Conservation (phyloP, 2,329 filamentous ascomycete species). For the Stagonosporopsis rhizophila region DNA sequence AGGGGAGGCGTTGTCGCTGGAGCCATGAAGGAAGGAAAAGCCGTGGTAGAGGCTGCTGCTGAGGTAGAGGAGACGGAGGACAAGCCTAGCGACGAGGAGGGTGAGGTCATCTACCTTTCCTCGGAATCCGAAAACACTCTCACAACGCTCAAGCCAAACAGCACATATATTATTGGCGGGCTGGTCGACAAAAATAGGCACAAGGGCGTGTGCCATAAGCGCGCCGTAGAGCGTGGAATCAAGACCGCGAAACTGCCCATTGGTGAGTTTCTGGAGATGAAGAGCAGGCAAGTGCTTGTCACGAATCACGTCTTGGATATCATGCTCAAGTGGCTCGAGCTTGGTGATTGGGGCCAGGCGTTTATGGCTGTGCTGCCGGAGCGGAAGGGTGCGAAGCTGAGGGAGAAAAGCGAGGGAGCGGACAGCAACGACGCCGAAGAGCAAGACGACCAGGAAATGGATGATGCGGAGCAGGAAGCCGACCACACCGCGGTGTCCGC, state of each 20-base stretch:
- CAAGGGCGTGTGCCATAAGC: constrained; percentile 90
- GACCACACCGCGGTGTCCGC: neutral
- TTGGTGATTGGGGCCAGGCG: constrained; percentile 87
- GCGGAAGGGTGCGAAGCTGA: constrained; percentile 81
- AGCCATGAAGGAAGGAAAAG: constrained; percentile 53
- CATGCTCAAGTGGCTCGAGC: constrained; percentile 91
- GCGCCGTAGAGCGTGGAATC: constrained; percentile 76
- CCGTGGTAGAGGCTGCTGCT: constrained; percentile 35
- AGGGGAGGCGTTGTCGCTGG: constrained; percentile 68
- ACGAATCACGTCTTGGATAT: constrained; percentile 98
- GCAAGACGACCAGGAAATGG: constrained; percentile 20
- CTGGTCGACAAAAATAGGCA: constrained; percentile 96
- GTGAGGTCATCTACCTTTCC: constrained; percentile 83
- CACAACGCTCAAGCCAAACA: constrained; percentile 82
- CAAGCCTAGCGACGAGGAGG: constrained; percentile 41
- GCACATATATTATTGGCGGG: constrained; percentile 91
- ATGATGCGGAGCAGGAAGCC: constrained; percentile 19
- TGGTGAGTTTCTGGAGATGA: constrained; percentile 93
- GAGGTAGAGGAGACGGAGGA: constrained; percentile 42
- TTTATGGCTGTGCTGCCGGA: constrained; percentile 90
- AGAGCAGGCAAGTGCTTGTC: constrained; percentile 81
- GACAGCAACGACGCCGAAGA: constrained; percentile 23
- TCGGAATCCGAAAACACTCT: constrained; percentile 90
- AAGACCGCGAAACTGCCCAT: constrained; percentile 92
- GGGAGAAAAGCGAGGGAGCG: constrained; percentile 31